These are phyloP conservation scores for Verticillium longisporum DNA, from an alignment of 2,329 filamentous ascomycete species.

Conservation along the genomic window DNA sequence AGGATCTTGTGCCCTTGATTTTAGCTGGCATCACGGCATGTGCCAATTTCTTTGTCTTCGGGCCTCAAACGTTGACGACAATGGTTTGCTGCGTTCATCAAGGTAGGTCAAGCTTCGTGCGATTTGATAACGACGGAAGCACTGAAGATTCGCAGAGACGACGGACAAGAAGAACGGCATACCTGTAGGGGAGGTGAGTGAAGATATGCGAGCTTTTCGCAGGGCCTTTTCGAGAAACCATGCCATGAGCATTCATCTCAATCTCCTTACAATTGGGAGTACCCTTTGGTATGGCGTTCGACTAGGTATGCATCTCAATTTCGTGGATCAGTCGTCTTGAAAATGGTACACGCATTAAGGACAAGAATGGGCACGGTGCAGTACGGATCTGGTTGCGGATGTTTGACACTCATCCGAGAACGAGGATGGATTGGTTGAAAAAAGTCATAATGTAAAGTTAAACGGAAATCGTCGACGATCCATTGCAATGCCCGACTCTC, in stretches of 20 bases:
- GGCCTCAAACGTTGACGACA: slow-evolving; percentile 23
- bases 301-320: slow-evolving; percentile 16
- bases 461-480: too few species aligned
- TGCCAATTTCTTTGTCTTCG: slow-evolving; percentile 28
- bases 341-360: too few species aligned
- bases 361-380: too few species aligned
- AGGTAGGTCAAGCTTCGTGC: slow-evolving; percentile 11
- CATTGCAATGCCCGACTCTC: neutral
- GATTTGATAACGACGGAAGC: too few species aligned
- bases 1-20: slow-evolving; percentile 25
- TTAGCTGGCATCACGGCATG: slow-evolving; percentile 21
- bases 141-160: slow-evolving; percentile 7
- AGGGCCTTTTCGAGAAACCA: slow-evolving; percentile 26
- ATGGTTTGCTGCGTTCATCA: slow-evolving; percentile 25
- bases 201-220: slow-evolving; percentile 19
- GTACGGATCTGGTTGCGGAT: too few species aligned
- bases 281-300: slow-evolving; percentile 22
- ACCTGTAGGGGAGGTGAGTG: slow-evolving; percentile 7
- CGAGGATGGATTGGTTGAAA: too few species aligned
- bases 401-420: too few species aligned
- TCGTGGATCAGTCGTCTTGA: too few species aligned
- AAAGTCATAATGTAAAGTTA: too few species aligned
- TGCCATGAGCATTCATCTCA: slow-evolving; percentile 35
- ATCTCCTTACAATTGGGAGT: slow-evolving; percentile 25
- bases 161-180: slow-evolving; percentile 10